Conservation (phyloP, 495 filamentous ascomycete genomes). For the Neurospora discreta region DNA sequence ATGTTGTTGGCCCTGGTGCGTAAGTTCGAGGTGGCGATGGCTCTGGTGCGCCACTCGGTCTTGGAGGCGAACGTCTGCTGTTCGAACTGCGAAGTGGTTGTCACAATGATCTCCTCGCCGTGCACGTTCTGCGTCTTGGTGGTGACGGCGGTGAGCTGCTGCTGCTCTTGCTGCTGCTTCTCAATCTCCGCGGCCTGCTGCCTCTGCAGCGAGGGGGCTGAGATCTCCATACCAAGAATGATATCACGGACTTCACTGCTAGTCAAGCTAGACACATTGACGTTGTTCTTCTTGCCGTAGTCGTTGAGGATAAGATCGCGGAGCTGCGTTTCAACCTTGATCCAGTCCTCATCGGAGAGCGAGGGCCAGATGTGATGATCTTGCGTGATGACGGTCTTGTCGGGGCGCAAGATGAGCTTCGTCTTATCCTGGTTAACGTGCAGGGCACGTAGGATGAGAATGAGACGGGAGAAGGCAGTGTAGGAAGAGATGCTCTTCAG, state of each 20-base stretch:
- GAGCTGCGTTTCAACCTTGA: conserved; percentile 94
- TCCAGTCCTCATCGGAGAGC: conserved; percentile 93
- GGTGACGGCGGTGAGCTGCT: conserved; percentile 92
- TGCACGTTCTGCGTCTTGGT: conserved; percentile 98
- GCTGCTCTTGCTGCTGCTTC: conserved; percentile 94
- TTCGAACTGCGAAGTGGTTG: conserved; percentile 93
- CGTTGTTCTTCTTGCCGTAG: conserved; percentile 99
- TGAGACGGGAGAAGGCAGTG: conserved; percentile 93
- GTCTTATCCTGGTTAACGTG: conserved; percentile 99
- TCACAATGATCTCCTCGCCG: conserved; percentile 96
- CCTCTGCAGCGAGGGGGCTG: conserved; percentile 92
- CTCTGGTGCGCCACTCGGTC: conserved; percentile 96
- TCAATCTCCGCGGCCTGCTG: conserved; percentile 99
- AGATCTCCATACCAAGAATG: conserved; percentile 99
- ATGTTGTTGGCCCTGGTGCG: conserved; percentile 95
- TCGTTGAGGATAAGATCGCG: conserved; percentile 95
- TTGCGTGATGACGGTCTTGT: conserved; percentile 97
- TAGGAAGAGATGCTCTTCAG: conserved; percentile 97
- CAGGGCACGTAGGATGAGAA: conserved; percentile 88
- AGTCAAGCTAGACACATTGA: conserved; percentile 93
- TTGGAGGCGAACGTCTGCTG: conserved; percentile 96
- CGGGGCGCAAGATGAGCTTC: conserved; percentile 90
- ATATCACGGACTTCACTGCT: conserved; percentile 97
- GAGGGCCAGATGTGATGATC: conserved; percentile 99
- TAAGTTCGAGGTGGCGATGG: conserved; percentile 92